Conservation (phyloP, 2,329 filamentous ascomycete genomes). For the Colletotrichum sp. region DNA sequence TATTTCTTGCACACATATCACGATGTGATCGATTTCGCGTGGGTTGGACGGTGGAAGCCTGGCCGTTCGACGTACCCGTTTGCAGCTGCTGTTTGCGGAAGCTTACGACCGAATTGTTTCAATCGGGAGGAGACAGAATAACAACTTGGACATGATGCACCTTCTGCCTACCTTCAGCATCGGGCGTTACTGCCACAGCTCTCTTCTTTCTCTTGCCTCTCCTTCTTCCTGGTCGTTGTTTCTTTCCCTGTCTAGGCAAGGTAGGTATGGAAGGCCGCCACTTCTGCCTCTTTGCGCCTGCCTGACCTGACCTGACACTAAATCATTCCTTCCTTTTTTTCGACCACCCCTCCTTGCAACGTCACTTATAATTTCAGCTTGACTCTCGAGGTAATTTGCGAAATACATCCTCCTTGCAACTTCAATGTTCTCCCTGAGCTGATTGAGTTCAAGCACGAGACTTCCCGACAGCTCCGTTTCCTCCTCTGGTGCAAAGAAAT, state of each 20-base stretch:
- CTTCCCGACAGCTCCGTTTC: background rate
- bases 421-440: background rate
- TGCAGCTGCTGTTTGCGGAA: background rate
- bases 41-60: background rate
- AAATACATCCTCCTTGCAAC: background rate
- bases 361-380: background rate
- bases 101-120: too few relatives aligned
- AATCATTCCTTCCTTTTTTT: background rate
- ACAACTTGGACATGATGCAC: background rate
- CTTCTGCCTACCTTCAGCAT: background rate
- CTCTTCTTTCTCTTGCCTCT: background rate
- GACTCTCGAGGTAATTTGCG: accelerated
- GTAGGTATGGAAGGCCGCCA: background rate
- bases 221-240: background rate
- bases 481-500: background rate
- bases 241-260: background rate
- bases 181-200: background rate
- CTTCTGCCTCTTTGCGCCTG: background rate
- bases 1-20: background rate
- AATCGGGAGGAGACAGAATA: background rate
- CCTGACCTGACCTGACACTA: background rate
- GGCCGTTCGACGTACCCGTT: background rate
- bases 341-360: background rate
- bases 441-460: background rate
- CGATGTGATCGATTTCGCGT: background rate